phyloP scores from a whole-genome alignment of 2,329 filamentous ascomycete species.

The Fusarium foetens region DNA sequence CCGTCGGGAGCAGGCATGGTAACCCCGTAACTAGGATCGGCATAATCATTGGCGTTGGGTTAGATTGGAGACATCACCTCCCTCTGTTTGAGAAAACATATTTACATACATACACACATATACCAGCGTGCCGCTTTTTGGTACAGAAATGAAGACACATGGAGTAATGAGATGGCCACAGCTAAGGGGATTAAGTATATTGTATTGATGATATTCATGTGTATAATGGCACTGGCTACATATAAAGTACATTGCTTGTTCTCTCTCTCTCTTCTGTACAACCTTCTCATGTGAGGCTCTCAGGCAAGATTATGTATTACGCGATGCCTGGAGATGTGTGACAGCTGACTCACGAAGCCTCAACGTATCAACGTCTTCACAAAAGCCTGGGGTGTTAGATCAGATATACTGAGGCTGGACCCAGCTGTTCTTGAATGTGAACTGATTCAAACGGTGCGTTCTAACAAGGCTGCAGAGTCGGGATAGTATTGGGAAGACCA shows the following conservation, averaged over 20 bases:
- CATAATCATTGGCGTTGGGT: slow-evolving; percentile 44
- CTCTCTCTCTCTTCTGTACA: background rate
- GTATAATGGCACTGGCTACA: background rate
- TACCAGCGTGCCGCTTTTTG: slow-evolving; percentile 6
- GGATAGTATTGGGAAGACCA: rapidly evolving
- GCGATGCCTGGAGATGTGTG: background rate
- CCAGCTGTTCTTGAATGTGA: background rate
- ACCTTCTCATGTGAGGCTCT: background rate
- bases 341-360: background rate
- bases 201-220: background rate
- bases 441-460: background rate
- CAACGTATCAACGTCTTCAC: background rate
- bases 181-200: background rate
- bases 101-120: slow-evolving; percentile 18
- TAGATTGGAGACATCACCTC: slow-evolving; percentile 37
- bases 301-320: background rate
- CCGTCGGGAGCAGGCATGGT: slow-evolving; percentile 8
- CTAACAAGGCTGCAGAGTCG: too few relatives aligned
- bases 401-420: background rate
- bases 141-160: slow-evolving; percentile 10
- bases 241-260: background rate
- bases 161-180: background rate
- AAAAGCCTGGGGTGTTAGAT: background rate
- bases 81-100: slow-evolving; percentile 22
- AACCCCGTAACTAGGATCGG: slow-evolving; percentile 10